Percentiles rank a stretch among this genome's conserved stretches.
These are phyloP conservation scores for Smallanthus sonchifolius DNA, from an alignment of 129 eudicot species.

Conservation along the genomic window DNA sequence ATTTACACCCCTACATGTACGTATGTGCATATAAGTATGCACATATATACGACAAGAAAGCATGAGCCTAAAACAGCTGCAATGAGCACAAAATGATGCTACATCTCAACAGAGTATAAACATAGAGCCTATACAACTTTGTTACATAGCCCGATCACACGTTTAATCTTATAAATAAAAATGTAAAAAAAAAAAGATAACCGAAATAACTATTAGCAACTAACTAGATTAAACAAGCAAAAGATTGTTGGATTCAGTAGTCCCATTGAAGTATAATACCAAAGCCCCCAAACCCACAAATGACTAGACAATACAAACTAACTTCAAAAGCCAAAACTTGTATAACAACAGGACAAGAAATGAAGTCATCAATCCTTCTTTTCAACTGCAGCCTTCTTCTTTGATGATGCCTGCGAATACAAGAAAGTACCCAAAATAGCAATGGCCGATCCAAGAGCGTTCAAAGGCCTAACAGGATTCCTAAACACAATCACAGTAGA, in stretches of 20 bases:
- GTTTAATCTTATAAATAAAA: background rate
- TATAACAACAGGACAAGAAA: conserved; percentile 8
- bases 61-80: background rate
- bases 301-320: conserved; percentile 3
- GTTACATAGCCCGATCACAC: background rate
- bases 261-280: conserved; percentile 22
- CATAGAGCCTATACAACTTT: background rate
- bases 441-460: conserved; percentile 93
- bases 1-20: no score
- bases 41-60: no score
- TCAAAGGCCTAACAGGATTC: conserved; percentile 92
- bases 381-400: conserved; percentile 62
- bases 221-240: conserved; percentile 7
- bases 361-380: conserved; percentile 44
- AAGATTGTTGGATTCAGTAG: conserved; percentile 19
- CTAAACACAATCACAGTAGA: conserved; percentile 81
- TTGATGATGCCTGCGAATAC: conserved; percentile 88
- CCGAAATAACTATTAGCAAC: background rate
- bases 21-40: no score
- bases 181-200: no score
- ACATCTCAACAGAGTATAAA: background rate
- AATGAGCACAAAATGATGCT: background rate
- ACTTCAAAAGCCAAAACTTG: conserved; percentile 19
- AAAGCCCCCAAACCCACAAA: conserved; percentile 14
- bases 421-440: conserved; percentile 92